A percentile compares a stretch with the other conserved stretches of the same genome.
Evolutionary conservation across 768 basidiomycete species (phyloP).

Genomic region (Pulveroboletus sp.): DNA sequence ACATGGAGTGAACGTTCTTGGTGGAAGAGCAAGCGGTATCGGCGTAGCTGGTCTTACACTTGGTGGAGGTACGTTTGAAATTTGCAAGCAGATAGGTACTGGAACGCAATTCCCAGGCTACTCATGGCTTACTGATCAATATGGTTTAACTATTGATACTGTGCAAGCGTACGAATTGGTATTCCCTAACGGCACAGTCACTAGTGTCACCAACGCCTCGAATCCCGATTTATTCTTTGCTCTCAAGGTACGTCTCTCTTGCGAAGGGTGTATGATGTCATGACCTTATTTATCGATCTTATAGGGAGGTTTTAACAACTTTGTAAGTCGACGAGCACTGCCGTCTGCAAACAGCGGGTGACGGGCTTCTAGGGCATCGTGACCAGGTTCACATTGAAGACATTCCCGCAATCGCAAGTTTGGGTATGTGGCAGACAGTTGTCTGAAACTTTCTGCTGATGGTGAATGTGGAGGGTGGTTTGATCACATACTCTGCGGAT

Average conservation of each 20-base stretch:
- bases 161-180: slow-evolving; percentile 57
- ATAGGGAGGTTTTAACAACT: slow-evolving; percentile 65
- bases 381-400: slow-evolving; percentile 53
- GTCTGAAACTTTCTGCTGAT: neutral
- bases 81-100: neutral
- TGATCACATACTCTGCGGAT: slow-evolving; percentile 31
- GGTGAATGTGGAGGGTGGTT: slow-evolving; percentile 42
- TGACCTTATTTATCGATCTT: neutral
- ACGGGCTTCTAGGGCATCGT: slow-evolving; percentile 47
- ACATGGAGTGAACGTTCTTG: slow-evolving; percentile 51
- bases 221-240: slow-evolving; percentile 42
- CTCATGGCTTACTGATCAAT: slow-evolving; percentile 55
- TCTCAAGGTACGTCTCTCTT: slow-evolving; percentile 32
- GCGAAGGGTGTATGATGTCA: neutral
- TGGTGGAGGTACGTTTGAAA: slow-evolving; percentile 44
- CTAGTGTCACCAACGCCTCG: slow-evolving; percentile 29
- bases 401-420: slow-evolving; percentile 52
- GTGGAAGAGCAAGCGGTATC: slow-evolving; percentile 50
- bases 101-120: slow-evolving; percentile 2
- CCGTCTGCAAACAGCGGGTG: no score
- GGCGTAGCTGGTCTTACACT: slow-evolving; percentile 58
- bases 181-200: slow-evolving; percentile 40
- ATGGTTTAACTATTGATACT: slow-evolving; percentile 56
- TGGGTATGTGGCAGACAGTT: slow-evolving; percentile 43
- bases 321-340: slow-evolving; percentile 29